Evolutionary conservation across 2,329 filamentous ascomycete species (phyloP).

Genomic region (Geosmithia morbida): DNA sequence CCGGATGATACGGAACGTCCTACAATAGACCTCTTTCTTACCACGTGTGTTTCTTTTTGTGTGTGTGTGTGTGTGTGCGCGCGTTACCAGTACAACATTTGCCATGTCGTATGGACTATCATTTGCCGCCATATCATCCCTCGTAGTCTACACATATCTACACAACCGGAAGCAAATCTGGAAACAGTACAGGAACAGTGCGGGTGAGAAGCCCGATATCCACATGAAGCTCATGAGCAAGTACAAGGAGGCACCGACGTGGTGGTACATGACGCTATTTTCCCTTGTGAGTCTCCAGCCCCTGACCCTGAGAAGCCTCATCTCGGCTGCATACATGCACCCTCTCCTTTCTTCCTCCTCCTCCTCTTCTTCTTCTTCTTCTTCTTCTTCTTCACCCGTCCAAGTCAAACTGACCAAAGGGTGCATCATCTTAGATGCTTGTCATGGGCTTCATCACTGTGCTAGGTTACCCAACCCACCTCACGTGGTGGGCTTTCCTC

Average conservation of each 20-base stretch:
- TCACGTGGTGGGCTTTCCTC: constrained; percentile 61
- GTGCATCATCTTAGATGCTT: constrained; percentile 37
- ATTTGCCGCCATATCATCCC: constrained; percentile 55
- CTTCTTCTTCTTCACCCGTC: no score
- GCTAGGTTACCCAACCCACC: constrained; percentile 48
- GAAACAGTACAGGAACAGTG: constrained; percentile 44
- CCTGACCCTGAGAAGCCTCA: not conserved
- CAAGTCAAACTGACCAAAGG: not conserved
- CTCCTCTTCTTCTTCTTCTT: not conserved
- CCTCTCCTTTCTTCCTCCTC: not conserved
- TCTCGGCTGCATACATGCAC: not conserved
- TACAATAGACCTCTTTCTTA: no score
- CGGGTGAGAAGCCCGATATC: constrained; percentile 44
- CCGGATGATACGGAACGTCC: not conserved
- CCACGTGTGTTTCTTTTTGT: no score
- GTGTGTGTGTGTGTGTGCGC: not conserved
- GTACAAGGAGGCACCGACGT: constrained; percentile 47
- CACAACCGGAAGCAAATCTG: constrained; percentile 55
- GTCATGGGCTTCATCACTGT: constrained; percentile 37
- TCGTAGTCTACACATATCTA: constrained; percentile 53
- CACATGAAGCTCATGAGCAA: constrained; percentile 51
- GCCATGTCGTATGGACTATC: constrained; percentile 55
- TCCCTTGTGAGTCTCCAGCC: constrained; percentile 24
- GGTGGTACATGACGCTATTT: constrained; percentile 50
- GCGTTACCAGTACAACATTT: constrained; percentile 49